Percentiles rank a stretch among this genome's conserved stretches.
These are phyloP conservation scores for Paecilomyces dactylethromorphus DNA, from an alignment of 2,329 filamentous ascomycete genomes.

Conservation along the genomic window DNA sequence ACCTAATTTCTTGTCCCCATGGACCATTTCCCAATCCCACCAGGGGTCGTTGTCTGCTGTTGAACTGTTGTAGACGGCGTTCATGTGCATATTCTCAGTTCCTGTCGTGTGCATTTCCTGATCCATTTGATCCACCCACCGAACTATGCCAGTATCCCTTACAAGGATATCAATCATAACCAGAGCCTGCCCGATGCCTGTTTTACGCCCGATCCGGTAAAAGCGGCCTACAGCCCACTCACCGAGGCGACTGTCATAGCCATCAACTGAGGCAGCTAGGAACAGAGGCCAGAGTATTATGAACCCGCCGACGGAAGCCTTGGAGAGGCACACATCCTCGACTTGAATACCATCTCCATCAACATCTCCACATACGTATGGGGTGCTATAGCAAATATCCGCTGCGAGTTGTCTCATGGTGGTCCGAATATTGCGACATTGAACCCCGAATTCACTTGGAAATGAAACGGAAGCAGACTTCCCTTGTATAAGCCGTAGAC, in stretches of 20 bases:
- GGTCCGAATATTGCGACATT: conserved; percentile 21
- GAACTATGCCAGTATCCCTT: conserved; percentile 16
- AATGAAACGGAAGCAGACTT: conserved; percentile 12
- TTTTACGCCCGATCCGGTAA: conserved; percentile 24
- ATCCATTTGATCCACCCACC: conserved; percentile 13
- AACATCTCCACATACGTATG: conserved; percentile 25
- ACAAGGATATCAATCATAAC: conserved; percentile 27
- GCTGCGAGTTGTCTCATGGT: conserved; percentile 21
- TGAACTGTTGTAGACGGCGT: neutral
- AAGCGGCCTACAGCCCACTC: conserved; percentile 27
- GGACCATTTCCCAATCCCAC: neutral
- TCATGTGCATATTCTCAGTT: neutral
- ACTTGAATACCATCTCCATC: conserved; percentile 5
- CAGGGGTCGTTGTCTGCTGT: neutral
- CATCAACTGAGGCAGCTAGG: conserved; percentile 27
- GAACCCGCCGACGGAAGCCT: conserved; percentile 25
- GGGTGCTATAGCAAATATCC: conserved; percentile 33
- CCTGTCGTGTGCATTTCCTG: neutral
- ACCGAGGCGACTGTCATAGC: conserved; percentile 16
- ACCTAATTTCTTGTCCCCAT: neutral
- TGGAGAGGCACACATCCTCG: conserved; percentile 11
- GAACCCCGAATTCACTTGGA: conserved; percentile 23
- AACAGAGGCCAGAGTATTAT: conserved; percentile 33
- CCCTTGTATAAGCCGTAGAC: conserved; percentile 18
- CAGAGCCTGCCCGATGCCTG: conserved; percentile 33